Conservation (phyloP, 2,329 filamentous ascomycete genomes). For the Dothiorella sarmentorum region DNA sequence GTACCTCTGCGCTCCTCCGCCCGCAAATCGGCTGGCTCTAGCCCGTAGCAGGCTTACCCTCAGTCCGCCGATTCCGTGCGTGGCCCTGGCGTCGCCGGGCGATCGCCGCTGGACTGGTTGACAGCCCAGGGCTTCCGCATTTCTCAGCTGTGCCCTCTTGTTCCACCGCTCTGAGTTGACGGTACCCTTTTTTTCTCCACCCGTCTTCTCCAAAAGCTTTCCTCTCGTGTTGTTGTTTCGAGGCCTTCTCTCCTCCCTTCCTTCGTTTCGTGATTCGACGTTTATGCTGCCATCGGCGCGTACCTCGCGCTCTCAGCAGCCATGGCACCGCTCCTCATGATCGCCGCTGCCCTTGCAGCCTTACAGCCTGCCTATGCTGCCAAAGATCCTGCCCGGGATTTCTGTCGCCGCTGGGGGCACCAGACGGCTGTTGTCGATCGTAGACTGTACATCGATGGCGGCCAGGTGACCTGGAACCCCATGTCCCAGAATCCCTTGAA, state of each 20-base stretch:
- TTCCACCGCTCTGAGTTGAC: conserved; percentile 12
- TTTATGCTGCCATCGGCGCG: conserved; percentile 19
- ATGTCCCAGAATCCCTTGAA: conserved; percentile 49
- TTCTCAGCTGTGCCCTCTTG: conserved; percentile 14
- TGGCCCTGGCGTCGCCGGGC: conserved; percentile 7
- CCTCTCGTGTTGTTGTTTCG: neutral
- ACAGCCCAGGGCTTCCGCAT: conserved; percentile 15
- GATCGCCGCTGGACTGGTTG: conserved; percentile 3
- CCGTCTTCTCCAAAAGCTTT: neutral
- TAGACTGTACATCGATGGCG: conserved; percentile 61
- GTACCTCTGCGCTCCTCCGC: neutral
- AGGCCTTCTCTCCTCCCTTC: neutral
- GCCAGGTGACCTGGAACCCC: conserved; percentile 55
- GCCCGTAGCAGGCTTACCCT: conserved; percentile 4
- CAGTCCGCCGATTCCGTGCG: conserved; percentile 10
- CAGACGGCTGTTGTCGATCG: conserved; percentile 59
- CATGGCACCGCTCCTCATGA: conserved; percentile 33
- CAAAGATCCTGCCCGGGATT: conserved; percentile 53
- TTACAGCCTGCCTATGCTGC: conserved; percentile 26
- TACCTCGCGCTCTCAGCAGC: conserved; percentile 27
- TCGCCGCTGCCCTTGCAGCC: conserved; percentile 28
- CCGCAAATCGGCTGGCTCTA: conserved; percentile 3
- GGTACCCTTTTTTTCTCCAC: conserved; percentile 3
- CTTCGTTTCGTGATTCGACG: conserved; percentile 22
- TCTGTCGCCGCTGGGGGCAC: conserved; percentile 50